Percentiles rank a stretch among this genome's conserved stretches.
Conservation (phyloP, 257 asterid genomes). For the Penstemon eatonii region DNA sequence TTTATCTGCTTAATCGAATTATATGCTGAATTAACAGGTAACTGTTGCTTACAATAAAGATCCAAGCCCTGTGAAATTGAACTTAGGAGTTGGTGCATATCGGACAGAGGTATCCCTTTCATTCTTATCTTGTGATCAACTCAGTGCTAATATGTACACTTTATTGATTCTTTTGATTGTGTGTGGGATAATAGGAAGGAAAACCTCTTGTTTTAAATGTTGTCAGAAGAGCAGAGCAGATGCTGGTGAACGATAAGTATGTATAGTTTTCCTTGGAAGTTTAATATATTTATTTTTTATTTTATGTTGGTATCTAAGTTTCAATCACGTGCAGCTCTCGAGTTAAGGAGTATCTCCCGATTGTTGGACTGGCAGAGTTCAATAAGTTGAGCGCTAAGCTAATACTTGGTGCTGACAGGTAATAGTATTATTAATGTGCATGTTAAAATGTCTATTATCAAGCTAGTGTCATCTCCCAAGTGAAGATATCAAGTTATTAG, state of each 20-base stretch:
- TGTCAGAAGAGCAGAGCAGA: constrained; percentile 85
- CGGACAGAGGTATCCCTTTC: constrained; percentile 76
- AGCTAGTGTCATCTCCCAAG: not conserved
- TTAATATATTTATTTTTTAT: not conserved
- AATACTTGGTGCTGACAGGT: constrained; percentile 95
- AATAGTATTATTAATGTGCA: constrained; percentile 5
- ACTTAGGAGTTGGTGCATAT: constrained; percentile 98
- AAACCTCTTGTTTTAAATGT: constrained; percentile 95
- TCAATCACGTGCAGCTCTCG: constrained; percentile 58
- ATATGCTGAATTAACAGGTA: constrained; percentile 47
- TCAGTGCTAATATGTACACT: not conserved
- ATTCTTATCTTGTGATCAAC: constrained; percentile 12
- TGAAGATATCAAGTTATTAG: not conserved
- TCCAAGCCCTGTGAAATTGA: constrained; percentile 80
- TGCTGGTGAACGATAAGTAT: constrained; percentile 76
- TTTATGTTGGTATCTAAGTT: constrained; percentile 21
- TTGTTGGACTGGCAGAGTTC: constrained; percentile 84
- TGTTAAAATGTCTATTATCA: constrained; percentile 6
- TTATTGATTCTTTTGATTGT: not conserved
- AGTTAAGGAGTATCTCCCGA: constrained; percentile 90
- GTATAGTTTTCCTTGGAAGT: constrained; percentile 11
- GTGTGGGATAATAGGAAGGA: constrained; percentile 67
- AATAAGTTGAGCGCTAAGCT: constrained; percentile 91
- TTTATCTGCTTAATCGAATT: not conserved
- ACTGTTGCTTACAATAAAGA: constrained; percentile 93